phyloP scores from a whole-genome alignment of 2,329 filamentous ascomycete species.

The Spiromastix sp. region DNA sequence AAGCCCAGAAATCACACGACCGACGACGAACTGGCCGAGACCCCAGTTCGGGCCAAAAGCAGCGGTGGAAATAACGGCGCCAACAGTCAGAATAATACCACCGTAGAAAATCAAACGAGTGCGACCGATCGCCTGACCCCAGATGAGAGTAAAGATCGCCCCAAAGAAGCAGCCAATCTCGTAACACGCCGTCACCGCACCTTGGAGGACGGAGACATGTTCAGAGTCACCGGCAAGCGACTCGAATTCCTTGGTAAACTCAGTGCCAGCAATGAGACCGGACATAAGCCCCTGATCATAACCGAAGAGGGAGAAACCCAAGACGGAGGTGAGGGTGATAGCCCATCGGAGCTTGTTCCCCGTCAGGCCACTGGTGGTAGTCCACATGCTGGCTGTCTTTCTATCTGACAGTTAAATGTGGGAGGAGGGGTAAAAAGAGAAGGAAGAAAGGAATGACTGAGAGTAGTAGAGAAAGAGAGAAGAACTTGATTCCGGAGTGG shows the following conservation, averaged over 20 bases:
- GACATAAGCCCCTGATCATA: constrained; percentile 34
- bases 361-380: too few species aligned
- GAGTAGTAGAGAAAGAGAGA: too few species aligned
- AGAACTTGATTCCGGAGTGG: too few species aligned
- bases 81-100: constrained; percentile 17
- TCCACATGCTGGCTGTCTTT: too few species aligned
- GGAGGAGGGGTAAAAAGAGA: too few species aligned
- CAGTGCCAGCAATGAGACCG: constrained; percentile 1
- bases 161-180: constrained; percentile 18
- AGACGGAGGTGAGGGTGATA: background rate
- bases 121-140: constrained; percentile 34
- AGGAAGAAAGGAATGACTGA: too few species aligned
- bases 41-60: constrained; percentile 20
- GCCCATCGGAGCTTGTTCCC: background rate
- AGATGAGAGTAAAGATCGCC: constrained; percentile 21
- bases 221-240: constrained; percentile 1
- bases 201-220: constrained; percentile 12
- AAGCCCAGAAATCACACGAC: constrained; percentile 16
- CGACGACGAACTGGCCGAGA: constrained; percentile 16
- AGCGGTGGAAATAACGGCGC: constrained; percentile 15
- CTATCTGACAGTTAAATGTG: too few species aligned
- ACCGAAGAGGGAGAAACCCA: constrained; percentile 30
- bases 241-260: constrained; percentile 10
- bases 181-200: constrained; percentile 16
- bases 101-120: constrained; percentile 32